A percentile compares a stretch with the other conserved stretches of the same genome.
phyloP scores from a whole-genome alignment of 139 green algal genomes.

The Helicosporidium sp. region DNA sequence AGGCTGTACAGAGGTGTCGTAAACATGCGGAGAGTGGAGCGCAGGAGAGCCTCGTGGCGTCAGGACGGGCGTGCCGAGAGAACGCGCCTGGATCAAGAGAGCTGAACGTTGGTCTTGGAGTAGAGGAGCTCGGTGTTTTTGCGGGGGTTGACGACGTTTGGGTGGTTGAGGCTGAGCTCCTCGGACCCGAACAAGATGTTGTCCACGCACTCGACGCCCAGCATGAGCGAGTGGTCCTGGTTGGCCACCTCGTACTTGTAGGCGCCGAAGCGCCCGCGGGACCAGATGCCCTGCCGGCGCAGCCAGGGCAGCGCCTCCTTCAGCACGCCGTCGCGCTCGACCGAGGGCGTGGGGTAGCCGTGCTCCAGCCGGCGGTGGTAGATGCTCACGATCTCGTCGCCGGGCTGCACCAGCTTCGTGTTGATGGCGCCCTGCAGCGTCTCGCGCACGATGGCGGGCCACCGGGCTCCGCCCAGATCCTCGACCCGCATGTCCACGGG shows the following conservation, averaged over 20 bases:
- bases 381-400: constrained; percentile 59
- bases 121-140: constrained; percentile 48
- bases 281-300: constrained; percentile 58
- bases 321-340: constrained; percentile 56
- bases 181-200: constrained; percentile 63
- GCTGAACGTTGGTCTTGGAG: constrained; percentile 1
- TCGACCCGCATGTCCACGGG: constrained; percentile 37
- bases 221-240: constrained; percentile 76
- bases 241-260: constrained; percentile 88
- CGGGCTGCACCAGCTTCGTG: constrained; percentile 41
- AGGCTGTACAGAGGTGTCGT: too few species aligned
- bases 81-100: too few species aligned
- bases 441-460: constrained; percentile 47
- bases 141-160: constrained; percentile 62
- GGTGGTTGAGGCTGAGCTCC: constrained; percentile 64
- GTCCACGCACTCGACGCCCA: constrained; percentile 74
- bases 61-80: too few species aligned
- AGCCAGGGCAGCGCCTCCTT: constrained; percentile 68
- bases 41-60: too few species aligned
- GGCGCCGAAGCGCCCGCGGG: constrained; percentile 59
- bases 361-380: constrained; percentile 66
- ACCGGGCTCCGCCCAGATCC: constrained; percentile 38
- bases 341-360: constrained; percentile 67
- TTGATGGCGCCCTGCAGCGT: constrained; percentile 53
- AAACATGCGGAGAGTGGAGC: too few species aligned